phyloP scores from a whole-genome alignment of 2,329 filamentous ascomycete species.

The Penicillium sp. region DNA sequence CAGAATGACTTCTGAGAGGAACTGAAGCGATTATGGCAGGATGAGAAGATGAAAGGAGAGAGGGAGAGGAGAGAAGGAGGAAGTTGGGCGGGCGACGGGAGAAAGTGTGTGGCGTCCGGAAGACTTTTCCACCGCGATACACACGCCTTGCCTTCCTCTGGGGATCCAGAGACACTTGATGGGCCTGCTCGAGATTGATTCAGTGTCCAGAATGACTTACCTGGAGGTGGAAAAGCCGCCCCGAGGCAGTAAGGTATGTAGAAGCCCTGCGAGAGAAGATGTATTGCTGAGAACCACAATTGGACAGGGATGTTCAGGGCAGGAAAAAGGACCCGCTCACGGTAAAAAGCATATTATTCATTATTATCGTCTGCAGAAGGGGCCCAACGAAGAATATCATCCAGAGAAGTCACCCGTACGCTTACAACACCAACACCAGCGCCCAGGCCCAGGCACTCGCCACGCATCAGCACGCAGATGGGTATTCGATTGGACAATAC shows the following conservation, averaged over 20 bases:
- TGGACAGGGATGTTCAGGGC: background rate
- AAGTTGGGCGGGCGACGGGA: background rate
- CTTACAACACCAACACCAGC: no score
- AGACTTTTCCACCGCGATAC: background rate
- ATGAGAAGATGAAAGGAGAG: background rate
- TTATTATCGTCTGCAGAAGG: background rate
- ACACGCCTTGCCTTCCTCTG: background rate
- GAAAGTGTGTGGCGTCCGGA: background rate
- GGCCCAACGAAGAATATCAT: background rate
- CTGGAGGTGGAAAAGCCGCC: background rate
- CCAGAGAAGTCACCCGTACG: background rate
- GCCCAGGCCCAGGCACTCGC: background rate
- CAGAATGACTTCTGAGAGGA: no score
- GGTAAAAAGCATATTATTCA: background rate
- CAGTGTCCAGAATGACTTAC: background rate
- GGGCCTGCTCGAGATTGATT: background rate
- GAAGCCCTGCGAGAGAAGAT: background rate
- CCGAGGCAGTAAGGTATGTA: background rate
- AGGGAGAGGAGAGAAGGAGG: background rate
- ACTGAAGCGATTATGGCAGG: background rate
- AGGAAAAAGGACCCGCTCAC: background rate
- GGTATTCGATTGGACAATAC: background rate
- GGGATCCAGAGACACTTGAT: background rate
- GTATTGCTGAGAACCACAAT: background rate
- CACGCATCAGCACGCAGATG: background rate